Percentiles rank a stretch among this genome's conserved stretches.
Conservation (phyloP, 495 filamentous ascomycete species). For the Pseudevernia furfuracea region DNA sequence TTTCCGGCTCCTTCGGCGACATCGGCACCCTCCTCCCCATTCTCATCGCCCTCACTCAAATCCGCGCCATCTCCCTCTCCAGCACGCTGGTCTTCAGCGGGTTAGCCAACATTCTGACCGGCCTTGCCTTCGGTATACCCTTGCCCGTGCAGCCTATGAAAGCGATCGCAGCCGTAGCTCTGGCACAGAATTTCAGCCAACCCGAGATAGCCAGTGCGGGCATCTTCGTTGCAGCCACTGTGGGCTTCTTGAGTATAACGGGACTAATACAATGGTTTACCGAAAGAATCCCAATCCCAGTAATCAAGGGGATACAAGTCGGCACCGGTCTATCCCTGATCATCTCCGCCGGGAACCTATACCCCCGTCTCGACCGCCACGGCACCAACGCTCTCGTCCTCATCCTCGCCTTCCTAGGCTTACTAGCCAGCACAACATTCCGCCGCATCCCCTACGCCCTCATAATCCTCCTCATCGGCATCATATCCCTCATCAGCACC, state of each 20-base stretch:
- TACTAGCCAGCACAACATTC: conserved; percentile 54
- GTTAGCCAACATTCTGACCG: conserved; percentile 75
- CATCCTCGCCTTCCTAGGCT: conserved; percentile 48
- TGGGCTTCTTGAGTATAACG: conserved; percentile 69
- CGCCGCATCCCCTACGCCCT: conserved; percentile 69
- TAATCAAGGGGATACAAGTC: conserved; percentile 91
- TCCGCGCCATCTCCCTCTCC: conserved; percentile 67
- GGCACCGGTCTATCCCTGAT: conserved; percentile 77
- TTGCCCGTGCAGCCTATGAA: conserved; percentile 87
- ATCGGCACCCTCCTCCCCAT: conserved; percentile 86
- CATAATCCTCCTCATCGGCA: conserved; percentile 55
- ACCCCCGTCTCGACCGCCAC: neutral
- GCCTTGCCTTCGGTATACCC: conserved; percentile 74
- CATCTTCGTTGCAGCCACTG: conserved; percentile 59
- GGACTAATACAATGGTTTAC: conserved; percentile 64
- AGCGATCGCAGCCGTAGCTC: conserved; percentile 82
- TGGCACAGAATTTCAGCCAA: conserved; percentile 55
- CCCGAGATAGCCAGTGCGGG: conserved; percentile 68
- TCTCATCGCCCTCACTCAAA: conserved; percentile 70
- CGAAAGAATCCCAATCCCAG: conserved; percentile 66
- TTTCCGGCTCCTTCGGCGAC: conserved; percentile 86
- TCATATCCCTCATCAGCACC: conserved; percentile 46
- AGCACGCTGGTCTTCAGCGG: conserved; percentile 84
- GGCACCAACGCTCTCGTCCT: conserved; percentile 12
- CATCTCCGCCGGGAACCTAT: conserved; percentile 48